phyloP scores from a whole-genome alignment of 2,329 filamentous ascomycete genomes.

The Fusarium illudens region DNA sequence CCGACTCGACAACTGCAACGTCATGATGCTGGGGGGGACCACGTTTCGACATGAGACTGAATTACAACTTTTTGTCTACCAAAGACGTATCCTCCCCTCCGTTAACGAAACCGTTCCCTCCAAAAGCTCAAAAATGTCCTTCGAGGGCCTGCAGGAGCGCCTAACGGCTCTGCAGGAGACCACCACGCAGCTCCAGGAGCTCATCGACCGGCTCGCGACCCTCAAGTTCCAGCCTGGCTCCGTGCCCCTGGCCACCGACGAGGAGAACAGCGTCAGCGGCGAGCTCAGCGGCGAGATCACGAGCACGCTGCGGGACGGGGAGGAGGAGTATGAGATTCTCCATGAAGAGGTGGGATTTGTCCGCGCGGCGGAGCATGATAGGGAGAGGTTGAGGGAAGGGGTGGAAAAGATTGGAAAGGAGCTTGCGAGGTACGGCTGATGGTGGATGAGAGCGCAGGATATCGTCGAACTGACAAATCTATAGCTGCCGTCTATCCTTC shows the following conservation, averaged over 20 bases:
- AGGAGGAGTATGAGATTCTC: constrained; percentile 85
- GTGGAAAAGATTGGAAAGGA: constrained; percentile 74
- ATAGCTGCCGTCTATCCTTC: constrained; percentile 70
- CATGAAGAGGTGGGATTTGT: constrained; percentile 80
- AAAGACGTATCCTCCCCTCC: neutral
- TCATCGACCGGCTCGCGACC: constrained; percentile 67
- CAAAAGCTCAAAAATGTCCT: constrained; percentile 54
- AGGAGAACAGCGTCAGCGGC: constrained; percentile 64
- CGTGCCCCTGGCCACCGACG: constrained; percentile 58
- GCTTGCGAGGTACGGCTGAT: constrained; percentile 67
- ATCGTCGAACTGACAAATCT: constrained; percentile 4
- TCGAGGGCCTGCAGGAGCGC: constrained; percentile 69
- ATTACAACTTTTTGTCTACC: constrained; percentile 3
- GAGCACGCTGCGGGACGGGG: constrained; percentile 76
- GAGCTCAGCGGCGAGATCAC: constrained; percentile 86
- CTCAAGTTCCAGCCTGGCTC: constrained; percentile 68
- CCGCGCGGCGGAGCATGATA: constrained; percentile 63
- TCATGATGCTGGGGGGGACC: constrained; percentile 38
- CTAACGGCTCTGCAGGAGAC: constrained; percentile 68
- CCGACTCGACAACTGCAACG: constrained; percentile 26
- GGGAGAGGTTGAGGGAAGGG: constrained; percentile 70
- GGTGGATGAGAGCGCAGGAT: neutral
- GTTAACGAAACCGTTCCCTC: neutral
- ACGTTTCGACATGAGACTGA: constrained; percentile 34
- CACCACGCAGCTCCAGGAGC: constrained; percentile 63